Percentiles rank a stretch among this genome's conserved stretches.
These are phyloP conservation scores for Talaromyces piceae DNA, from an alignment of 2,329 filamentous ascomycete genomes.

Conservation along the genomic window DNA sequence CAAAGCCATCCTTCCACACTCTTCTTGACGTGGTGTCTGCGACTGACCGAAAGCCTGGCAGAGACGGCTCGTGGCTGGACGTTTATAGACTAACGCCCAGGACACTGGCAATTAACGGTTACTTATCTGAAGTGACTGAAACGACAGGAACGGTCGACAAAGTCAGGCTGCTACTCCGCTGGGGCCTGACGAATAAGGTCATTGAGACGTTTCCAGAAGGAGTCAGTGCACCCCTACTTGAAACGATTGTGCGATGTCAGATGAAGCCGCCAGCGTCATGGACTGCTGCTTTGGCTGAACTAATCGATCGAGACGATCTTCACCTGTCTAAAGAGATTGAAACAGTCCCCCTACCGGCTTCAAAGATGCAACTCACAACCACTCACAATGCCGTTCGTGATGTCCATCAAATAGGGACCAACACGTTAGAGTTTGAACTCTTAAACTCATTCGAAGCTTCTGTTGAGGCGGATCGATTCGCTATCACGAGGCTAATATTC, in stretches of 20 bases:
- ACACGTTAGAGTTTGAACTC: constrained; percentile 41
- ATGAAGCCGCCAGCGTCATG: constrained; percentile 72
- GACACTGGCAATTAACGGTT: constrained; percentile 61
- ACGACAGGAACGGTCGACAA: constrained; percentile 51
- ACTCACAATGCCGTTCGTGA: constrained; percentile 65
- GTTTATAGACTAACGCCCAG: constrained; percentile 49
- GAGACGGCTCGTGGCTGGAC: constrained; percentile 28
- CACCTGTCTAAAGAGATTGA: constrained; percentile 54
- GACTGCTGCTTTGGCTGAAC: constrained; percentile 60
- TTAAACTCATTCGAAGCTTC: constrained; percentile 63
- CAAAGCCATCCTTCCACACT: constrained; percentile 38
- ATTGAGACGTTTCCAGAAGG: constrained; percentile 81
- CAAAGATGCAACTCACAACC: constrained; percentile 36
- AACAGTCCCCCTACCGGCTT: constrained; percentile 28
- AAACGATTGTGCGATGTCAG: constrained; percentile 78
- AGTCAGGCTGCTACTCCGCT: constrained; percentile 66
- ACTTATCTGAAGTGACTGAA: constrained; percentile 53
- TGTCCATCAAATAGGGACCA: constrained; percentile 64
- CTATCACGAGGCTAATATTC: constrained; percentile 80
- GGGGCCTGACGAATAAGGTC: constrained; percentile 55
- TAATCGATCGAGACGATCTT: constrained; percentile 78
- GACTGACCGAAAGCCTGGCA: constrained; percentile 20
- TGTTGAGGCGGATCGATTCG: constrained; percentile 74
- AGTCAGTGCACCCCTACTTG: constrained; percentile 70
- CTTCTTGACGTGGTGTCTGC: constrained; percentile 42